Percentiles rank a stretch among this genome's conserved stretches.
phyloP scores from a whole-genome alignment of 225 moss, liverwort and hornwort genomes.

The Sphagnum contortum region DNA sequence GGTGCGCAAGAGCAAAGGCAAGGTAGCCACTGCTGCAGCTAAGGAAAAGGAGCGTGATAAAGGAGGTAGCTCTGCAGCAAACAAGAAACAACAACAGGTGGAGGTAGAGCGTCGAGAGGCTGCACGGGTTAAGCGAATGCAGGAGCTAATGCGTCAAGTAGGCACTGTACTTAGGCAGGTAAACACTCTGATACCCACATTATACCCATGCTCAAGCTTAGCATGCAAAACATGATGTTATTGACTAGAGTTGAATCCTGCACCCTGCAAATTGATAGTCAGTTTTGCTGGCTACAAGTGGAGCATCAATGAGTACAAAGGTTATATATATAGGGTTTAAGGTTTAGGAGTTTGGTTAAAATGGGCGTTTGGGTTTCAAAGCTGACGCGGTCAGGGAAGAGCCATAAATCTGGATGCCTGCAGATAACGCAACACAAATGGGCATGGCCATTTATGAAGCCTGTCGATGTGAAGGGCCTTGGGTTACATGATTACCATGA shows the following conservation, averaged over 20 bases:
- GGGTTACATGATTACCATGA: constrained; percentile 81
- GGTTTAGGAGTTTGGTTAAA: too few relatives aligned
- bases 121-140: constrained; percentile 79
- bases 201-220: too few relatives aligned
- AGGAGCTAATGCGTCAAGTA: constrained; percentile 80
- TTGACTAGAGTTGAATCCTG: too few relatives aligned
- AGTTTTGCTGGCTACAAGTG: too few relatives aligned
- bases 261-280: too few relatives aligned
- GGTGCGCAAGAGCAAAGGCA: constrained; percentile 49
- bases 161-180: constrained; percentile 84
- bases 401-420: constrained; percentile 2
- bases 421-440: constrained; percentile 92
- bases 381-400: not conserved
- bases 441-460: constrained; percentile 99
- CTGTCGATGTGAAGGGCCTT: constrained; percentile 88
- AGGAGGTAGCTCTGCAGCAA: constrained; percentile 42
- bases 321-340: too few relatives aligned
- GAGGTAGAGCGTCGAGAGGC: constrained; percentile 65
- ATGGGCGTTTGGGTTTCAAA: too few relatives aligned
- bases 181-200: not conserved
- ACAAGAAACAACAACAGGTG: constrained; percentile 66
- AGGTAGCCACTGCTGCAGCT: constrained; percentile 22
- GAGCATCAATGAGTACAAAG: too few relatives aligned
- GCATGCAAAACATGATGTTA: too few relatives aligned
- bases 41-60: constrained; percentile 73